Evolutionary conservation across 805 yeast species (phyloP), one percentile per base, ranked within the genome.

Genomic region (Priceomyces medius): DNA sequence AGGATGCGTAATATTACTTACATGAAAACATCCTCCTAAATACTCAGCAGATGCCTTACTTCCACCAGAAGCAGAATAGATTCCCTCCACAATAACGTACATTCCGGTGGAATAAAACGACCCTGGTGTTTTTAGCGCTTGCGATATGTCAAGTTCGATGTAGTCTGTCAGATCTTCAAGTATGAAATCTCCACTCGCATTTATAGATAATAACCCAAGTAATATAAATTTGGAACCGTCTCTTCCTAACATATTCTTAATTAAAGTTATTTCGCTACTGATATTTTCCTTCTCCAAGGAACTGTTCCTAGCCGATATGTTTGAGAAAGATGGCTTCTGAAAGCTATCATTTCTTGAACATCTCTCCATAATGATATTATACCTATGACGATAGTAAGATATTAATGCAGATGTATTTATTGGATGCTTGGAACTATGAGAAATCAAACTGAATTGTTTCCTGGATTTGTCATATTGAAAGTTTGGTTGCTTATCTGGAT

Each of bases 221-320:
- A 93, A 57, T 6, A 85, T 66, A 56, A 93, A 93, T 42, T 79
- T 73, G 40, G 77, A 71, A 3, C 91, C 91, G 52, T 85, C 85
- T 41, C 96, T 68, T 21, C 99, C 99, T 20, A 93, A 59, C 44
- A 93, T 66, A 59, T 90, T 90, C 54, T 90, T 90, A 40, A 93
- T 81, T 29, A 80, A 71, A 0, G 96, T 86, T 34, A 91, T 68
- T 48, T 61, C 66, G 37, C 57, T 56, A n/a, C 46, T 38, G 28
- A 36, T 36, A 24, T 43, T 42, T 28, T 44, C 46, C 37, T 43
- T 27, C 31, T 43, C 29, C 31, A 42, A 40, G 4, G 58, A 41
- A 19, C 64, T 55, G 41, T 65, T 62, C 34, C 75, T 56, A n/a
- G 77, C 70, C 8, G 76, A 71, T 4, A 71, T 54, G 34, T 76